phyloP scores from a whole-genome alignment of 495 filamentous ascomycete genomes.

The Lichenothelia convexa region DNA sequence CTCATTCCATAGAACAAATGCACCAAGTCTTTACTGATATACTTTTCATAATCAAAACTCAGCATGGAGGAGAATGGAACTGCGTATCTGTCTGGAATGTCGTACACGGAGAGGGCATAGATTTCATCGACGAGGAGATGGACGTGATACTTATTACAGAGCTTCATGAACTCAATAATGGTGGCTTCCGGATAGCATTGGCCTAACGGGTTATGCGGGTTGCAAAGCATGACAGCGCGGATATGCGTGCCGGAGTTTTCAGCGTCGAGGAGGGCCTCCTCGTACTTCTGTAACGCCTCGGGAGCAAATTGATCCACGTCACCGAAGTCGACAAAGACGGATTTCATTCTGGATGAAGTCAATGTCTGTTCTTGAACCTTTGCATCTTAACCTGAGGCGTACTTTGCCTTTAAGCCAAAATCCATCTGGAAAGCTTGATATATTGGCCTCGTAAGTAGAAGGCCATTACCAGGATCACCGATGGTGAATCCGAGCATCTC shows the following conservation, averaged over 20 bases:
- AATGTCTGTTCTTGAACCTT: neutral
- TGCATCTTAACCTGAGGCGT: neutral
- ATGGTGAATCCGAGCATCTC: slow-evolving; percentile 11
- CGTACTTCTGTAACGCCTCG: slow-evolving; percentile 6
- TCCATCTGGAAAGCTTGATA: slow-evolving; percentile 12
- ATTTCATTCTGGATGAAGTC: slow-evolving; percentile 3
- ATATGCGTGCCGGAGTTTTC: slow-evolving; percentile 6
- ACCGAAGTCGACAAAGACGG: slow-evolving; percentile 8
- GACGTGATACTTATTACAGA: slow-evolving; percentile 4
- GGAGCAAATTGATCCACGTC: slow-evolving; percentile 6
- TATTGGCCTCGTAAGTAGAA: slow-evolving; percentile 11
- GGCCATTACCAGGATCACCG: slow-evolving; percentile 12
- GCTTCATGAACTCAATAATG: slow-evolving; percentile 3
- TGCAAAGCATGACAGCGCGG: slow-evolving; percentile 5
- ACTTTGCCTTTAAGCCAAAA: slow-evolving; percentile 5
- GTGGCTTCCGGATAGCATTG: slow-evolving; percentile 5
- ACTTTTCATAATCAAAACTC: slow-evolving; percentile 26
- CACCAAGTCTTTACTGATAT: slow-evolving; percentile 32
- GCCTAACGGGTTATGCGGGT: slow-evolving; percentile 9
- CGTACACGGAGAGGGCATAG: slow-evolving; percentile 28
- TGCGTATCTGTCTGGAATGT: slow-evolving; percentile 17
- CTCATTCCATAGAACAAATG: slow-evolving; percentile 44
- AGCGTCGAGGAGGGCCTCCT: slow-evolving; percentile 6
- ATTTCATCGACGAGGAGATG: slow-evolving; percentile 11
- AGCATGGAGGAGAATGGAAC: slow-evolving; percentile 33